Evolutionary conservation across 768 basidiomycete species (phyloP).

Genomic region (Clitopilus passeckerianus): DNA sequence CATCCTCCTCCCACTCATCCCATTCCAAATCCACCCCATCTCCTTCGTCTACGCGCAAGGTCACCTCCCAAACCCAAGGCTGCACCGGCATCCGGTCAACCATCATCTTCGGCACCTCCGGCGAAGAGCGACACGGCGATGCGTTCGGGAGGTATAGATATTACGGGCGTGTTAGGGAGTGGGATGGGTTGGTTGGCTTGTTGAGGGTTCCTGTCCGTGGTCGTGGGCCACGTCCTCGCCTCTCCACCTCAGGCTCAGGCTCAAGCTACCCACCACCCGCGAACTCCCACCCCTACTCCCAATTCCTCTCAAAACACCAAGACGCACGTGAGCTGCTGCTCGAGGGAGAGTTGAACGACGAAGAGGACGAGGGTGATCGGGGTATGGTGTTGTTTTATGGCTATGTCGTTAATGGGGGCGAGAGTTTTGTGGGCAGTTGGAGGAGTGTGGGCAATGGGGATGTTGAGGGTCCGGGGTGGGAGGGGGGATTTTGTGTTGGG

Average conservation of each 20-base stretch:
- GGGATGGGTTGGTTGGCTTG: background rate
- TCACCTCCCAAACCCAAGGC: background rate
- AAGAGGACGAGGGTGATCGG: background rate
- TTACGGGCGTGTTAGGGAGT: background rate
- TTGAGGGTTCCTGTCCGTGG: background rate
- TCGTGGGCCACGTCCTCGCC: background rate
- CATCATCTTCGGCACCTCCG: background rate
- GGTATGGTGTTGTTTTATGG: background rate
- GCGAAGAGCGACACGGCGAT: background rate
- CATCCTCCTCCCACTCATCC: background rate
- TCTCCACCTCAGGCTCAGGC: background rate
- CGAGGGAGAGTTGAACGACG: background rate
- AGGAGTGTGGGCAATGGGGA: background rate
- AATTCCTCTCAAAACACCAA: background rate
- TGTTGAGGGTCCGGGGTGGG: background rate
- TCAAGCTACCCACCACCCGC: background rate
- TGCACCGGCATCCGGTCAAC: background rate
- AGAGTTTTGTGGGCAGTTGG: background rate
- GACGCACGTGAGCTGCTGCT: background rate
- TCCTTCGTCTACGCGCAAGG: background rate
- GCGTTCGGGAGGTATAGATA: background rate
- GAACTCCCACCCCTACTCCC: background rate
- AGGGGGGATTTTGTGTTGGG: background rate
- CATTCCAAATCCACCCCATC: background rate
- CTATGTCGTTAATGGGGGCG: background rate